Conservation (phyloP, 1,139 yeast species). For the Taphrina communis region DNA sequence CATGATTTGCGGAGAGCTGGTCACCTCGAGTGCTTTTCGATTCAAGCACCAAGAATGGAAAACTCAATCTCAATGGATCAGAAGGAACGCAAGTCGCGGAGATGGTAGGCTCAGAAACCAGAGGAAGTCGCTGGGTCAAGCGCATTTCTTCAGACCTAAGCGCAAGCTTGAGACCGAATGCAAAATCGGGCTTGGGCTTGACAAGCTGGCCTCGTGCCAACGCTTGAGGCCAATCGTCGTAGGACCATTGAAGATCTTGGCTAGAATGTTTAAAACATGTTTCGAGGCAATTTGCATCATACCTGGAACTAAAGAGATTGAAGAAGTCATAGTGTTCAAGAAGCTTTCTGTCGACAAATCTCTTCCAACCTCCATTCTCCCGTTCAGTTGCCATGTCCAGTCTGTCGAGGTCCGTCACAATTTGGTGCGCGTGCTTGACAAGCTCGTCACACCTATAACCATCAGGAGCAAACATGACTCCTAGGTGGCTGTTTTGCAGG, state of each 20-base stretch:
- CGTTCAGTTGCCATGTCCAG: constrained; percentile 16
- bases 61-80: constrained; percentile 10
- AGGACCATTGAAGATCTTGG: constrained; percentile 6
- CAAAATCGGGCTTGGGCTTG: constrained; percentile 17
- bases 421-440: constrained; percentile 12
- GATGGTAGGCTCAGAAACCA: constrained; percentile 4
- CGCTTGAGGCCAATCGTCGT: constrained; percentile 7
- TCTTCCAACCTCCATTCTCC: constrained; percentile 12
- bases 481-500: constrained; percentile 1
- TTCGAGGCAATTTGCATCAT: background rate
- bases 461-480: constrained; percentile 5
- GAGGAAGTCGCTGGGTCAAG: constrained; percentile 5
- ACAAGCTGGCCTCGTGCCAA: constrained; percentile 16
- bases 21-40: constrained; percentile 2
- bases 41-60: constrained; percentile 5
- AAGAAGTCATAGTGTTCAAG: constrained; percentile 3
- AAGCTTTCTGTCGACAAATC: constrained; percentile 2
- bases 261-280: constrained; percentile 1
- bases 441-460: constrained; percentile 9
- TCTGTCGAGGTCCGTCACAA: constrained; percentile 5
- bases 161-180: constrained; percentile 9
- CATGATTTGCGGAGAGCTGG: background rate
- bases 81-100: constrained; percentile 9
- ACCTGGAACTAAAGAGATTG: constrained; percentile 6
- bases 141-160: background rate